Base-by-base conservation (phyloP, 1,284 basidiomycete genomes). In the Abortiporus biennis region DNA sequence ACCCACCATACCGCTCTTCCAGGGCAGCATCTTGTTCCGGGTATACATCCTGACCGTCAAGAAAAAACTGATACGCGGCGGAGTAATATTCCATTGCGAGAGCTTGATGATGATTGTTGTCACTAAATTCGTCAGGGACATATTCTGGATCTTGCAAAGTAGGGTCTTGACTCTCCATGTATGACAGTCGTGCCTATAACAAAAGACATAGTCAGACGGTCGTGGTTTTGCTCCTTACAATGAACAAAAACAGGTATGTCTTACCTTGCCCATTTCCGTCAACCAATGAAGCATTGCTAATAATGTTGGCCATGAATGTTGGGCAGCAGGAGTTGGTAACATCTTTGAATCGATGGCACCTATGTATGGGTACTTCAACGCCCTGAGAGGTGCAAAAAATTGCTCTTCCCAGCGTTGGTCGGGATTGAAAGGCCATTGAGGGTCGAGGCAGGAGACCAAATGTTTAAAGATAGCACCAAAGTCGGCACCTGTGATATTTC, bases 261-360 rank as follows among this genome's bases (percentile, higher is more conserved):
- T 33, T 46, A 89, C 90, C 67, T 80, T 83, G 54, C 81, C 81
- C 49, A 90, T 62, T 51, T 91, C 85, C 1, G 85, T 84, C 12
- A 95, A 66, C 92, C 92, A 95, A 59, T 91, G 85, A 36, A 95
- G 58, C 56, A 89, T 85, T 16, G 85, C 91, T 13, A 93, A 66
- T 13, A 93, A 59, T 12, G 75, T 66, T 0, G 88, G 87, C 92
- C 91, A 94, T 13, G 84, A 80, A 59, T 88, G 85, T 66, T 85
- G 81, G 45, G 82, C 85, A 0, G 87, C 90, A 0, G 90, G 86
- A 1, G 90, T 83, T 3, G 80, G 80, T n/a, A 95, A 63, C 71
- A 85, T 88, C 46, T 87, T 92, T 40, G 80, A 78, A 51, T 90
- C 85, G 5, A 93, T 72, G 41, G 76, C 70, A 38, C 81, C 73